Conservation (phyloP, 768 basidiomycete genomes). For the Flagelloscypha sp. region DNA sequence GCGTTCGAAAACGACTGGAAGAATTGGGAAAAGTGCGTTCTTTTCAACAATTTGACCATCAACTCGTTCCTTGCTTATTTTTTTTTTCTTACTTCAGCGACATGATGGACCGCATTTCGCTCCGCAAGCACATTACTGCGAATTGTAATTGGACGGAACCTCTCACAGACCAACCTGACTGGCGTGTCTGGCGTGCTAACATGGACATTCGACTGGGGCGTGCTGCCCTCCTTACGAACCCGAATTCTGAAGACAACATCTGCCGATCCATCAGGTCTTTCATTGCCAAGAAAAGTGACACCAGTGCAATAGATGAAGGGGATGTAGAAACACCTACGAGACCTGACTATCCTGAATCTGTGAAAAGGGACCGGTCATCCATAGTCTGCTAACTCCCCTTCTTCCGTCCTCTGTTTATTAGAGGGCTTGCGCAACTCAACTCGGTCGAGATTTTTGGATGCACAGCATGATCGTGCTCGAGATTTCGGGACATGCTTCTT, state of each 20-base stretch:
- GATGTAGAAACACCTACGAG: too few relatives aligned
- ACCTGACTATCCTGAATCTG: too few relatives aligned
- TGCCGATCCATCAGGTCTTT: constrained; percentile 42
- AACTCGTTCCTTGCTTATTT: constrained; percentile 6
- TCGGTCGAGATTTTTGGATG: too few relatives aligned
- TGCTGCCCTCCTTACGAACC: background rate
- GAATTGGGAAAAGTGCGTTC: constrained; percentile 60
- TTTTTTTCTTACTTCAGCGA: constrained; percentile 37
- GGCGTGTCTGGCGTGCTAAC: constrained; percentile 43
- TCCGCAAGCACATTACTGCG: constrained; percentile 41
- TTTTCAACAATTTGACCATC: background rate
- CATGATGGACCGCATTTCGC: constrained; percentile 64
- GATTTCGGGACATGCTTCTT: too few relatives aligned
- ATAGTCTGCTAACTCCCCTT: too few relatives aligned
- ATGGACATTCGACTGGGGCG: constrained; percentile 19
- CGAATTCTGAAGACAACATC: constrained; percentile 15
- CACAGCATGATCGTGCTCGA: too few relatives aligned
- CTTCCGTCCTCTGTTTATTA: too few relatives aligned
- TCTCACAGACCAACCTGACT: constrained; percentile 38
- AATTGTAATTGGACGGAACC: constrained; percentile 48
- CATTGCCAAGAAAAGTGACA: too few relatives aligned
- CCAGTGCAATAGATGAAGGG: too few relatives aligned
- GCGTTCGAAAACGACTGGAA: constrained; percentile 62
- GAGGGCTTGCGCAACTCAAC: too few relatives aligned
- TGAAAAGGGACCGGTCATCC: too few relatives aligned